Base-by-base conservation (phyloP, 345 rosid genomes). In the Populus alba region DNA sequence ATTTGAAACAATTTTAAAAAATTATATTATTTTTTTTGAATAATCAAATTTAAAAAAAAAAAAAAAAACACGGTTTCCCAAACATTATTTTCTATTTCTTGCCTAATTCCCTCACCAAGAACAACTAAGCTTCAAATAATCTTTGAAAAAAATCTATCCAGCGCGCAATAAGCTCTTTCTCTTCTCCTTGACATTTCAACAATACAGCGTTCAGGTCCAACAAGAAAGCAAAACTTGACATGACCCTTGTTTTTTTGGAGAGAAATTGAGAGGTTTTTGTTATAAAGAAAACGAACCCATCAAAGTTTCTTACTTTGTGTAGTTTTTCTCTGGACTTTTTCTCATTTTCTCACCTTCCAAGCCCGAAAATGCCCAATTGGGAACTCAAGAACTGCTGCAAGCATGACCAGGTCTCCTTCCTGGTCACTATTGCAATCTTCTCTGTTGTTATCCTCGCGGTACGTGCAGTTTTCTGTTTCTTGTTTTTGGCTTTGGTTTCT, bases 381-480 rank as follows among this genome's bases (percentile, higher is more conserved):
- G 99, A 90, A 85, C 94, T 96, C 55, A 89, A 81, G 73, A 79
- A 83, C 75, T 96, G 99, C 80, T 96, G 99, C 86, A 80, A 89
- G 77, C 84, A 86, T 29, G 89, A 91, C 82, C 99, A 96, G 79
- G 84, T 80, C 78, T 29, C 80, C 53, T 96, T 89, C 83, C 59
- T 96, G 31, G 82, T 85, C 68, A 88, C 90, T 69, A 87, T 90
- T 72, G 99, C 91, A 23, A 90, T 92, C 85, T 96, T 87, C 92
- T 92, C 95, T 75, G 84, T 96, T 75, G 97, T 87, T 77, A 94
- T 96, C 73, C 90, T 96, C 78, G 81, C 87, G 85, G 99, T 96
- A 82, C 74, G 89, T 83, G 11, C 18, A 4, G 51, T 77, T 45
- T 70, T 41, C 77, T 76, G 13, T 73, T 61, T n/a, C 8, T 29